A percentile compares a stretch with the other conserved stretches of the same genome.
Evolutionary conservation across 352 stramenopile genomes (phyloP).

Genomic region (Globisporangium uncinulatum): DNA sequence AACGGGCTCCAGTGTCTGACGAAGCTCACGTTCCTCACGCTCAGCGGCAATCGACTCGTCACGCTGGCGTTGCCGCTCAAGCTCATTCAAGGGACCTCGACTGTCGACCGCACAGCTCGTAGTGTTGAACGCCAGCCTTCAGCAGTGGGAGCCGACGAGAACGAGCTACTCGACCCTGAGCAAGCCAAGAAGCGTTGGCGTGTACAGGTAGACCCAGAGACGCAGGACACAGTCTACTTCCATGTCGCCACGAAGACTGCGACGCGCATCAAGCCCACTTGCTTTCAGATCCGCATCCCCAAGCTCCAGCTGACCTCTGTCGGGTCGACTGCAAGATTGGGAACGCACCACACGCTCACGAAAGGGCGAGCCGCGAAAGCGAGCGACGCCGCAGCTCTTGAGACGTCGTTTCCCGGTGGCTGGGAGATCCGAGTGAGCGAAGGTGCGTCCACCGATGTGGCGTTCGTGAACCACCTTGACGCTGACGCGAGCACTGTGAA

Average conservation of each 20-base stretch:
- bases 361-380: background rate
- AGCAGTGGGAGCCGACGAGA: constrained; percentile 2
- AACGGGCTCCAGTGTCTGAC: constrained; percentile 36
- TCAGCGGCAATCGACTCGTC: constrained; percentile 58
- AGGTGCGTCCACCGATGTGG: constrained; percentile 26
- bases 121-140: no score
- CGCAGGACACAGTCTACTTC: constrained; percentile 43
- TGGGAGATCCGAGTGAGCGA: constrained; percentile 42
- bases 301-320: constrained; percentile 17
- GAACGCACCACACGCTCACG: background rate
- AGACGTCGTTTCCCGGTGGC: constrained; percentile 17
- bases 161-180: constrained; percentile 10
- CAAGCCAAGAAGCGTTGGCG: constrained; percentile 48
- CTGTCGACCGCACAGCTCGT: no score
- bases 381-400: background rate
- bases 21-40: constrained; percentile 33
- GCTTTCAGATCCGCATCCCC: constrained; percentile 47
- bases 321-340: background rate
- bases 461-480: constrained; percentile 47
- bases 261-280: constrained; percentile 42
- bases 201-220: constrained; percentile 48
- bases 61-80: constrained; percentile 48
- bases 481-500: constrained; percentile 20
- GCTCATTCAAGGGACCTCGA: constrained; percentile 6
- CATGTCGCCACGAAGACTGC: constrained; percentile 39